Percentiles rank a stretch among this genome's conserved stretches.
Evolutionary conservation across 2,329 filamentous ascomycete genomes (phyloP).

Genomic region (Hymenoscyphus occultus): DNA sequence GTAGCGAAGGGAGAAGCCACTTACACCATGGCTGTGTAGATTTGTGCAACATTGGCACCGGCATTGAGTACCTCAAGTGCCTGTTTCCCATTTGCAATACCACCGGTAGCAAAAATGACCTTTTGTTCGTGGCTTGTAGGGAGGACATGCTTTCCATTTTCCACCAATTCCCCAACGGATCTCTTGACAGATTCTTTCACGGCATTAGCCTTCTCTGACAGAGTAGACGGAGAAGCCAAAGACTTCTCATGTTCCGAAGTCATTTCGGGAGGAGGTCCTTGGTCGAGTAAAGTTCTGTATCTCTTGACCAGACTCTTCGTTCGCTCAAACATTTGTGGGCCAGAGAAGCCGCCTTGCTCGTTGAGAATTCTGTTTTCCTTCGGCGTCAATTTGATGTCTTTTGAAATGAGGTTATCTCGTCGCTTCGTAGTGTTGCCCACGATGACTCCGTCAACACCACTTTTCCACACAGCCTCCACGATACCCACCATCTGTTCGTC

Average conservation of each 20-base stretch:
- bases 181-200: slow-evolving; percentile 22
- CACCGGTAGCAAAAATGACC: slow-evolving; percentile 89
- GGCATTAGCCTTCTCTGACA: slow-evolving; percentile 37
- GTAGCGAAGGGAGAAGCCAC: neutral
- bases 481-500: slow-evolving; percentile 84
- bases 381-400: slow-evolving; percentile 59
- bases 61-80: slow-evolving; percentile 80
- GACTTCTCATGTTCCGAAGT: slow-evolving; percentile 26
- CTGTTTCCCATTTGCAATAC: slow-evolving; percentile 84
- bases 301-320: slow-evolving; percentile 75
- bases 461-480: slow-evolving; percentile 76
- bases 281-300: slow-evolving; percentile 70
- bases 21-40: slow-evolving; percentile 70
- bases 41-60: slow-evolving; percentile 85
- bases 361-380: slow-evolving; percentile 66
- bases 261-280: slow-evolving; percentile 40
- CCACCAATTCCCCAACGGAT: neutral
- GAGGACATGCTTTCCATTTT: neutral
- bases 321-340: slow-evolving; percentile 80
- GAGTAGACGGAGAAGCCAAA: slow-evolving; percentile 34
- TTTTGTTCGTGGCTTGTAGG: slow-evolving; percentile 47
- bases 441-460: slow-evolving; percentile 90
- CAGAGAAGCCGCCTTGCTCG: slow-evolving; percentile 86
- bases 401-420: slow-evolving; percentile 67
- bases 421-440: slow-evolving; percentile 96